Conservation (phyloP, 2,329 filamentous ascomycete genomes). For the Paecilomyces variotii region DNA sequence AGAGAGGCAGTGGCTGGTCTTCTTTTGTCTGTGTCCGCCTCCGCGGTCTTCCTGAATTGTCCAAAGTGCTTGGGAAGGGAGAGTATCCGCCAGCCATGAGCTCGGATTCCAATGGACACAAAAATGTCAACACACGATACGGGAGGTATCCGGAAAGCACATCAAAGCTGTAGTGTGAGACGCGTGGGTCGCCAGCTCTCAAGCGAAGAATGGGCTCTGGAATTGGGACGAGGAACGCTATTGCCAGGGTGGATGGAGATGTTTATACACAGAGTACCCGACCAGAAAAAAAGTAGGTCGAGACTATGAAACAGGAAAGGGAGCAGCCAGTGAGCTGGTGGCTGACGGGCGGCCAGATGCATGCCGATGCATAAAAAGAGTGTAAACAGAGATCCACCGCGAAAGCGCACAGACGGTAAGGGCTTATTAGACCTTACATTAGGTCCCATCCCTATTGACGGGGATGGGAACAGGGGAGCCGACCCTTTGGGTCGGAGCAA, state of each 20-base stretch:
- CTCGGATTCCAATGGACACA: conserved; percentile 11
- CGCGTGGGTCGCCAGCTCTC: background rate
- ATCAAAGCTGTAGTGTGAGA: background rate
- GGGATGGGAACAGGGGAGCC: conserved; percentile 18
- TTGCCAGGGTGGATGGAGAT: conserved; percentile 10
- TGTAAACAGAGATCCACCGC: conserved; percentile 29
- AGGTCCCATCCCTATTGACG: conserved; percentile 28
- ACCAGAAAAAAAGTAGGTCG: conserved; percentile 1
- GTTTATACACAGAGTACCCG: conserved; percentile 25
- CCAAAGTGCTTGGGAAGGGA: conserved; percentile 25
- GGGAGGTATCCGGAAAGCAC: background rate
- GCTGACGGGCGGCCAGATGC: conserved; percentile 22
- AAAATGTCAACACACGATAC: background rate
- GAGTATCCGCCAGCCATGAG: conserved; percentile 31
- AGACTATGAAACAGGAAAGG: conserved; percentile 2
- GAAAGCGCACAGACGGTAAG: conserved; percentile 24
- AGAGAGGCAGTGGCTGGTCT: conserved; percentile 15
- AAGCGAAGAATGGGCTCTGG: background rate
- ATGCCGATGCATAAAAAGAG: conserved; percentile 27
- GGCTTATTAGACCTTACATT: conserved; percentile 33
- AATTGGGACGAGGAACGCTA: background rate
- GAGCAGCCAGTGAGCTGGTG: conserved; percentile 14
- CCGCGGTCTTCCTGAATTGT: conserved; percentile 21
- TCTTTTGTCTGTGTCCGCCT: conserved; percentile 25
- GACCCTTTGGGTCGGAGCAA: conserved; percentile 22